Evolutionary conservation across 495 filamentous ascomycete species (phyloP), one percentile per base, ranked within the genome.

Genomic region (Hapsidospora chrysogenum): DNA sequence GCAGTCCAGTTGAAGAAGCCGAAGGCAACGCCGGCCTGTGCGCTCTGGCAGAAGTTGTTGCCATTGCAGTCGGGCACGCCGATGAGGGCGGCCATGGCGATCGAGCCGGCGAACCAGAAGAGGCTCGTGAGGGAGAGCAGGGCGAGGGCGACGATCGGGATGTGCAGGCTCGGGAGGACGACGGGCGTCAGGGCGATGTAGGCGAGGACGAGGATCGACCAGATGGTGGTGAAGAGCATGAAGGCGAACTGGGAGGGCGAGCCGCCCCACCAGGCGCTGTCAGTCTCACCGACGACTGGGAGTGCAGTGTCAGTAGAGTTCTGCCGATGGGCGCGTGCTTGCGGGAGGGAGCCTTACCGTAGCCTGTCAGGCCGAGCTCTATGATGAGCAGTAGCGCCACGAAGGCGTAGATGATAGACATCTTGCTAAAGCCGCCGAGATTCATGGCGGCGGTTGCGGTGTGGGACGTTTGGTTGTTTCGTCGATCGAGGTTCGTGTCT

Each of bases 21-120:
- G 36, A 66, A 66, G 4, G 60, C 63, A 14, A 60, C 50, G 0
- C 57, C 57, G 1, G 64, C 62, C 36, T 65, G 47, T 16, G 46
- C 40, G 10, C 50, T 43, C 13, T 58, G 52, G 49, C 62, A 65
- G n/a, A 34, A 53, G 31, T 44, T 32, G 26, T 40, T 45, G 6
- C 37, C 36, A 40, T 59, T 54, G 8, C 47, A 35, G 22, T 43
- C 44, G 6, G 59, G 56, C 1, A 64, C 49, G 13, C 62, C 66
- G 29, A 80, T 50, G 38, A 64, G 60, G 3, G 71, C 74, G 2
- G 74, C 80, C 2, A 84, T 47, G 0, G 80, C 80, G 48, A 92
- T 74, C 40, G 79, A 79, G 17, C 81, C 82, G 0, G 76, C 74
- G 50, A 93, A 85, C 85, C 85, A 92, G 63, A 87, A 85, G 25